Evolutionary conservation across 2,329 filamentous ascomycete species (phyloP).

Genomic region (Alternaria sp.): DNA sequence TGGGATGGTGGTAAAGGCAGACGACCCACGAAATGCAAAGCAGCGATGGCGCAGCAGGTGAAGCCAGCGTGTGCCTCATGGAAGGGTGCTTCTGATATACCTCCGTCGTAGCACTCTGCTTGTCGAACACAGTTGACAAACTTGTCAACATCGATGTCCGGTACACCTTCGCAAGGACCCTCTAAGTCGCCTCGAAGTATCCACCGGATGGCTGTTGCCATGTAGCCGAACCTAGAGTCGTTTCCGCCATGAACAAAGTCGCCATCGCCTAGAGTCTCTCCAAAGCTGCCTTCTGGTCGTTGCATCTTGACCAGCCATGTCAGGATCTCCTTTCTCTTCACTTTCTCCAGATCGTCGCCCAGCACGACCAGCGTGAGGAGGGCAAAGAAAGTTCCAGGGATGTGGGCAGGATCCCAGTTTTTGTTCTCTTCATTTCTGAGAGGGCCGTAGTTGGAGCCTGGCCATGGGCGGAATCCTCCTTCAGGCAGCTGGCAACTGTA

Average conservation of each 20-base stretch:
- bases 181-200: constrained; percentile 72
- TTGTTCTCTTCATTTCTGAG: constrained; percentile 61
- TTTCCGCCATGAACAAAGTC: constrained; percentile 76
- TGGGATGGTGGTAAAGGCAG: constrained; percentile 52
- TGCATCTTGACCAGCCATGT: constrained; percentile 80
- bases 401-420: constrained; percentile 77
- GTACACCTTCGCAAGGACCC: constrained; percentile 63
- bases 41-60: constrained; percentile 85
- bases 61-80: constrained; percentile 92
- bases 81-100: constrained; percentile 78
- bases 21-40: constrained; percentile 77
- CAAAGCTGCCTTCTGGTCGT: constrained; percentile 87
- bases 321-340: constrained; percentile 74
- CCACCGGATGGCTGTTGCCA: constrained; percentile 82
- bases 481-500: constrained; percentile 84
- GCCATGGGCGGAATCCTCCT: constrained; percentile 89
- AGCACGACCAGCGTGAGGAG: constrained; percentile 75
- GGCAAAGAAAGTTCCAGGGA: constrained; percentile 91
- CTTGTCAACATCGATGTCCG: constrained; percentile 77
- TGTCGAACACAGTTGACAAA: constrained; percentile 75
- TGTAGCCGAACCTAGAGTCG: constrained; percentile 89
- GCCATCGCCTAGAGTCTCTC: constrained; percentile 74
- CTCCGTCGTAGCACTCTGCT: constrained; percentile 82
- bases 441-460: constrained; percentile 68
- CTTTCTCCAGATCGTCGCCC: constrained; percentile 67